These are phyloP conservation scores for Naumovozyma dairenensis DNA, from an alignment of 805 yeast species.

Conservation along the genomic window DNA sequence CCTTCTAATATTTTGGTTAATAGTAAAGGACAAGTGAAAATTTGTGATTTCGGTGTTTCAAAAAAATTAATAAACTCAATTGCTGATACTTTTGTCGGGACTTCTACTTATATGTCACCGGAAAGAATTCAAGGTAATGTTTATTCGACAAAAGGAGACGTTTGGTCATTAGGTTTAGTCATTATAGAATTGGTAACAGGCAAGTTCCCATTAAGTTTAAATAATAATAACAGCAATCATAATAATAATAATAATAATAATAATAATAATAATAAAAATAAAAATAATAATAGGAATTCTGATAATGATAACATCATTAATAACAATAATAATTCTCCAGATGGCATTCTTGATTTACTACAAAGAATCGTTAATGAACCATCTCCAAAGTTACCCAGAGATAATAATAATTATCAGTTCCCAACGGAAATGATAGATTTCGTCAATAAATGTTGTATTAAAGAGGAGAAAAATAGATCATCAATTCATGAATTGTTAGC, in stretches of 20 bases:
- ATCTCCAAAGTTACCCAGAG: slow-evolving; percentile 60
- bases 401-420: slow-evolving; percentile 21
- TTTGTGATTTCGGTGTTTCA: slow-evolving; percentile 95
- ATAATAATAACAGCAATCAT: too few species aligned
- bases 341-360: slow-evolving; percentile 80
- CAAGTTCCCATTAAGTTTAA: slow-evolving; percentile 51
- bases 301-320: too few species aligned
- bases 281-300: too few species aligned
- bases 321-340: slow-evolving; percentile 55
- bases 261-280: too few species aligned
- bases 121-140: slow-evolving; percentile 93
- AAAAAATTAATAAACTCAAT: slow-evolving; percentile 86
- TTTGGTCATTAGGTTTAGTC: slow-evolving; percentile 93
- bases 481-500: slow-evolving; percentile 60
- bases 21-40: slow-evolving; percentile 75
- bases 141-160: slow-evolving; percentile 91
- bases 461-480: slow-evolving; percentile 57
- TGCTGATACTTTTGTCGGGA: slow-evolving; percentile 97
- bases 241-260: too few species aligned
- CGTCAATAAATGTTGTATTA: slow-evolving; percentile 63
- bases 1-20: slow-evolving; percentile 89
- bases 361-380: slow-evolving; percentile 91
- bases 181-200: slow-evolving; percentile 84
- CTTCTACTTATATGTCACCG: slow-evolving; percentile 96
- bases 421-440: slow-evolving; percentile 49